Conservation (phyloP, 1,139 yeast genomes). For the Barnettozyma hawaiiensis region DNA sequence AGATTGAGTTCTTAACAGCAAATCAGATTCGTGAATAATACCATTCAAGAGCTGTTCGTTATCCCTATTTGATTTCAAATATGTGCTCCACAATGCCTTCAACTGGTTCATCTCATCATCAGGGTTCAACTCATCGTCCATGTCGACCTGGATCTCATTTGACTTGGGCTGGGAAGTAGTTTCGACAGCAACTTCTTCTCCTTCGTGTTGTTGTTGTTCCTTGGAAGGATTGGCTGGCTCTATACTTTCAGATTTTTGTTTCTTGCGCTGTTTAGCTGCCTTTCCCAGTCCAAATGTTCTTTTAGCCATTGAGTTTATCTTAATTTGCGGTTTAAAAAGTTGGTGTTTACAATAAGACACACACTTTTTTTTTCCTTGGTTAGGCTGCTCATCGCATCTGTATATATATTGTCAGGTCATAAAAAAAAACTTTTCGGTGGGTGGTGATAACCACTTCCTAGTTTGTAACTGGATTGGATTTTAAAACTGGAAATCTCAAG, state of each 20-base stretch:
- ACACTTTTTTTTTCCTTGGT: not conserved
- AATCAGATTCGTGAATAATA: slow-evolving; percentile 85
- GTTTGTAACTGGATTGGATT: too few species aligned
- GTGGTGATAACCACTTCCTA: too few species aligned
- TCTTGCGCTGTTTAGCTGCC: slow-evolving; percentile 27
- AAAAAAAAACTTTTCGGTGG: too few species aligned
- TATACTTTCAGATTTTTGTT: slow-evolving; percentile 21
- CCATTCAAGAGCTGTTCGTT: slow-evolving; percentile 72
- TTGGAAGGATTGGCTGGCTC: slow-evolving; percentile 13
- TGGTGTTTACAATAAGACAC: too few species aligned
- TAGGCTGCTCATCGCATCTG: not conserved
- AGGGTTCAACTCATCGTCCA: slow-evolving; percentile 64
- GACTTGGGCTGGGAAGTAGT: slow-evolving; percentile 20
- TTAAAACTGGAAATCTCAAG: too few species aligned
- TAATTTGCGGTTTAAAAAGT: not conserved
- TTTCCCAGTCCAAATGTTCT: slow-evolving; percentile 62
- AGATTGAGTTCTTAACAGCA: slow-evolving; percentile 51
- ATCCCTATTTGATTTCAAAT: slow-evolving; percentile 46
- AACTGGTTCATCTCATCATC: slow-evolving; percentile 76
- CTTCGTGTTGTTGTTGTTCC: slow-evolving; percentile 22
- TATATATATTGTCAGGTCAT: too few species aligned
- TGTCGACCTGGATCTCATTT: slow-evolving; percentile 57
- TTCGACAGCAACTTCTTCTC: too few species aligned
- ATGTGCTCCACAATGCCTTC: slow-evolving; percentile 63
- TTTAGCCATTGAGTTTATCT: slow-evolving; percentile 62